These are phyloP conservation scores for Hypoxylon sp. DNA, from an alignment of 2,329 filamentous ascomycete genomes.

Conservation along the genomic window DNA sequence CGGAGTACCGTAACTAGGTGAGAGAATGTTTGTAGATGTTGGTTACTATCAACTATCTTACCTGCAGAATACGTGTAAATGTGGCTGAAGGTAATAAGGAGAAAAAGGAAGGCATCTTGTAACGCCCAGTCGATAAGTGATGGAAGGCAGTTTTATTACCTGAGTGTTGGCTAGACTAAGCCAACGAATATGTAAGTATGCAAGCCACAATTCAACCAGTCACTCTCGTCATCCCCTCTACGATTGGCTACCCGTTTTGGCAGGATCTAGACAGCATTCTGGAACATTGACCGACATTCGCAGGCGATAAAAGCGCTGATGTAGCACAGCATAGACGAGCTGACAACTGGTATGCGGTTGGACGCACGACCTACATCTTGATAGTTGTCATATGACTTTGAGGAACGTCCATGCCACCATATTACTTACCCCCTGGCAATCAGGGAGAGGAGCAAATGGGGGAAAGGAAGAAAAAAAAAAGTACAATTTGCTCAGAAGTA, in stretches of 20 bases:
- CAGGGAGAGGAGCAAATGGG: slow-evolving; percentile 11
- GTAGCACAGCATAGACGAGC: slow-evolving; percentile 43
- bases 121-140: slow-evolving; percentile 29
- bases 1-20: slow-evolving; percentile 3
- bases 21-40: slow-evolving; percentile 21
- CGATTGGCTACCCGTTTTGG: slow-evolving; percentile 28
- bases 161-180: slow-evolving; percentile 19
- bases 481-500: slow-evolving; percentile 1
- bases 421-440: slow-evolving; percentile 11
- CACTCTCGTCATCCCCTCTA: slow-evolving; percentile 4
- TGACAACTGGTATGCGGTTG: slow-evolving; percentile 41
- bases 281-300: slow-evolving; percentile 44
- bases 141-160: slow-evolving; percentile 14
- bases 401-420: slow-evolving; percentile 21
- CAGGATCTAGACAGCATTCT: slow-evolving; percentile 27
- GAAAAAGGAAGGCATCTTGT: slow-evolving; percentile 20
- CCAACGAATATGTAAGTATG: slow-evolving; percentile 25
- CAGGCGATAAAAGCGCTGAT: slow-evolving; percentile 19
- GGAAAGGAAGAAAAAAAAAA: neutral
- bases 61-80: slow-evolving; percentile 22
- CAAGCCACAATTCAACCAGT: slow-evolving; percentile 36
- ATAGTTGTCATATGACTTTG: slow-evolving; percentile 39
- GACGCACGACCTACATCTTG: slow-evolving; percentile 34
- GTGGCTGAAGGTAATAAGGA: slow-evolving; percentile 13
- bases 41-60: slow-evolving; percentile 17